These are phyloP conservation scores for Multifurca ochricompacta DNA, from an alignment of 768 basidiomycete genomes.

Conservation along the genomic window DNA sequence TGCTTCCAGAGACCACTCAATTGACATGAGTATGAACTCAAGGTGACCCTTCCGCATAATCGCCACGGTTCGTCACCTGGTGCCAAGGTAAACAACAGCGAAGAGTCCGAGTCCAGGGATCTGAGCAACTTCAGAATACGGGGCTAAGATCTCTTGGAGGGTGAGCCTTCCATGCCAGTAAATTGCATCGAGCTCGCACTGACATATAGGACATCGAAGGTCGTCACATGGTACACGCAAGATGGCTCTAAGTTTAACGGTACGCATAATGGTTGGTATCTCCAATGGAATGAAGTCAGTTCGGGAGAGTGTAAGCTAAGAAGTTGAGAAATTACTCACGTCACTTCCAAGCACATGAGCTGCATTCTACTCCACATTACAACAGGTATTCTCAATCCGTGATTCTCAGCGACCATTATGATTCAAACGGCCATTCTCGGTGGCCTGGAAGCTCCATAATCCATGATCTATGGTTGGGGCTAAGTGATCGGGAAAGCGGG, in stretches of 20 bases:
- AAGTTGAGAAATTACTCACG: background rate
- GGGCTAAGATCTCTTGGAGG: background rate
- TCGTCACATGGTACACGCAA: too few relatives aligned
- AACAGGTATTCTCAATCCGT: background rate
- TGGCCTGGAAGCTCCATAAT: background rate
- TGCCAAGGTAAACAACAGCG: background rate
- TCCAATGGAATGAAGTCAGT: background rate
- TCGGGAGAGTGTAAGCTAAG: background rate
- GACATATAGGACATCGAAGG: background rate
- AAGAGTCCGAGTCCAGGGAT: background rate
- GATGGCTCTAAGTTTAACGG: background rate
- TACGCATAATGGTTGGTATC: too few relatives aligned
- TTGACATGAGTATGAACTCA: background rate
- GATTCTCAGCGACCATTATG: background rate
- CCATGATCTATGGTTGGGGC: too few relatives aligned
- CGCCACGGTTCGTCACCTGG: background rate
- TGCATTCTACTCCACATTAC: background rate
- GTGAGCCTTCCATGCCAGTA: background rate
- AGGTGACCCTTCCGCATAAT: background rate
- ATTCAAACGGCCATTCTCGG: background rate
- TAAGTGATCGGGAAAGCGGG: too few relatives aligned
- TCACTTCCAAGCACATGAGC: background rate
- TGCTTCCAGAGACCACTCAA: background rate
- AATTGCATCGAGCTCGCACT: background rate
- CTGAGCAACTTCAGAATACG: background rate